These are phyloP conservation scores for Candida freyschussii DNA, from an alignment of 1,139 yeast species.

Conservation along the genomic window DNA sequence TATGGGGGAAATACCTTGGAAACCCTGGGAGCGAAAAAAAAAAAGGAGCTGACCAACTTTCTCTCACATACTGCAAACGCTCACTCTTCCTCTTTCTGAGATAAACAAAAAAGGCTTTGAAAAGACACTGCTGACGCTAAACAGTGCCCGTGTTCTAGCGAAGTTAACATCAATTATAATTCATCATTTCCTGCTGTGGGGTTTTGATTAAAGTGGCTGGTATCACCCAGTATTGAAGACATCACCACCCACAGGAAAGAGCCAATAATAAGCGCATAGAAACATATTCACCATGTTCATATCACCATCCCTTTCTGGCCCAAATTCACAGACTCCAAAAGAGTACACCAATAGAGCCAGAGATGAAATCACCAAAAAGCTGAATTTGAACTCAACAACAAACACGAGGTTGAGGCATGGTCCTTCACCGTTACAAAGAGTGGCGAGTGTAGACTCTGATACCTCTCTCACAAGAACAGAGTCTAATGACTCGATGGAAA, in stretches of 20 bases:
- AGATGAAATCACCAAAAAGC: constrained; percentile 32
- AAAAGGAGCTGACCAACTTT: too few species aligned
- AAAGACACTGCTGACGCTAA: too few species aligned
- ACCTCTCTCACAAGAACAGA: constrained; percentile 18
- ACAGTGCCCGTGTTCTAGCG: too few species aligned
- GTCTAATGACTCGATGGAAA: constrained; percentile 22
- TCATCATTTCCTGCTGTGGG: background rate
- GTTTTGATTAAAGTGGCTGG: background rate
- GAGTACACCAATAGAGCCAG: constrained; percentile 38
- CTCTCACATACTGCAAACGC: too few species aligned
- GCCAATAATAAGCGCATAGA: constrained; percentile 1
- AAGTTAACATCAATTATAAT: too few species aligned
- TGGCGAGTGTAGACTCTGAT: constrained; percentile 22
- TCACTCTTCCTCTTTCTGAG: too few species aligned
- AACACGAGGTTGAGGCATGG: constrained; percentile 22
- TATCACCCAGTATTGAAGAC: too few species aligned
- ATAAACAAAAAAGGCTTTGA: too few species aligned
- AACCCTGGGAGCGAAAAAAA: too few species aligned
- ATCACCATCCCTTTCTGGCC: constrained; percentile 18
- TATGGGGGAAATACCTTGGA: too few species aligned
- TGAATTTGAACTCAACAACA: constrained; percentile 20
- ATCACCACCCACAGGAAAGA: too few species aligned
- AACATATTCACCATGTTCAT: constrained; percentile 17
- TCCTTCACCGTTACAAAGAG: constrained; percentile 24
- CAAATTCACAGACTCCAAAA: constrained; percentile 29